phyloP scores from a whole-genome alignment of 805 yeast species.

The Zygotorulaspora sp. region DNA sequence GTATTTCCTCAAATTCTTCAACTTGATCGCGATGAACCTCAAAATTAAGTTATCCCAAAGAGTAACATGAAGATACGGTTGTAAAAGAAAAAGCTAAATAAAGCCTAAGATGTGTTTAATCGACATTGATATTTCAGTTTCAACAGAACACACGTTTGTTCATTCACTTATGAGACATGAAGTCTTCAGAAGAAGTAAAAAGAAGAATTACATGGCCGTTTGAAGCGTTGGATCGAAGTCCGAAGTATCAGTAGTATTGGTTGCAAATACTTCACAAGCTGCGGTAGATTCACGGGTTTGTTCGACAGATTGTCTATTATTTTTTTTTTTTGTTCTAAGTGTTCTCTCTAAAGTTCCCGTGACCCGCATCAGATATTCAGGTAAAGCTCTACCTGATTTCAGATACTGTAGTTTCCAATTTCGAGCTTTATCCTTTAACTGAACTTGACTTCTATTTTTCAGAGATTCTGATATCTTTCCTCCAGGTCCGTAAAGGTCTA shows the following conservation, averaged over 20 bases:
- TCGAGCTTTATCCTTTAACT: conserved; percentile 92
- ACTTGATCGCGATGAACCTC: too few species aligned
- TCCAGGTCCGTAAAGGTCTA: conserved; percentile 91
- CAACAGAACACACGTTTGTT: too few species aligned
- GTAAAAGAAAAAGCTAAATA: too few species aligned
- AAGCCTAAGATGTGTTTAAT: too few species aligned
- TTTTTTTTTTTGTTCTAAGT: conserved; percentile 39
- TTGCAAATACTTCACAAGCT: conserved; percentile 18
- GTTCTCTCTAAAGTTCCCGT: conserved; percentile 77
- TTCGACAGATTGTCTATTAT: conserved; percentile 2
- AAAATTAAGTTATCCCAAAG: too few species aligned
- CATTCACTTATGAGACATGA: too few species aligned
- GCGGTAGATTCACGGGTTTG: conserved; percentile 11
- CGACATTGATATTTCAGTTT: too few species aligned
- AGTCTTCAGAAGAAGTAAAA: too few species aligned
- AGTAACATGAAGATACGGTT: too few species aligned
- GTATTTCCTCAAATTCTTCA: too few species aligned
- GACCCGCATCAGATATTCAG: conserved; percentile 73
- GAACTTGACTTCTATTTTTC: conserved; percentile 86
- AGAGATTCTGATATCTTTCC: conserved; percentile 79
- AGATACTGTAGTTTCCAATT: conserved; percentile 88
- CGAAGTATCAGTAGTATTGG: conserved; percentile 14
- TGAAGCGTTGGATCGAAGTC: conserved; percentile 26
- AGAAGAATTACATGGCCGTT: conserved; percentile 19
- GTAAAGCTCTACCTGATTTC: conserved; percentile 70